Conservation (phyloP, 1,284 basidiomycete species). For the Leccinum olivaceoglutinosum region DNA sequence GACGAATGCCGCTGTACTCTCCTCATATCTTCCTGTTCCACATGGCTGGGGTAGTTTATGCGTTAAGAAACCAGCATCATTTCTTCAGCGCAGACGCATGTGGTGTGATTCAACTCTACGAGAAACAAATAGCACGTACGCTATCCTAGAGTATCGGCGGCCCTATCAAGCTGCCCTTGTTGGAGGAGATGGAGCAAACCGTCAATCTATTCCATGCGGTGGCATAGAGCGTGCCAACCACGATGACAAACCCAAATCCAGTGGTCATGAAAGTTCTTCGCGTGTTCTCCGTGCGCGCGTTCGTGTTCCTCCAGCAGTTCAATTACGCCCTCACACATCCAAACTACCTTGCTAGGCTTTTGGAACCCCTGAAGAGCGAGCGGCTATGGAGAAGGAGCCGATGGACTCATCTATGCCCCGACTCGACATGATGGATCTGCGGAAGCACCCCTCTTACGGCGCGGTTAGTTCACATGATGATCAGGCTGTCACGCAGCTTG, state of each 20-base stretch:
- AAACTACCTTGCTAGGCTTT: constrained; percentile 64
- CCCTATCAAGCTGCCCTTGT: constrained; percentile 43
- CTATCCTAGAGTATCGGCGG: constrained; percentile 79
- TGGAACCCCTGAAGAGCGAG: constrained; percentile 75
- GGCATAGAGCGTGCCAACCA: no score
- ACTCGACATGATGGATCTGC: constrained; percentile 50
- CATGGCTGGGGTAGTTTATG: constrained; percentile 69
- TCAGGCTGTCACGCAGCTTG: constrained; percentile 57
- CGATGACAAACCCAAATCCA: no score
- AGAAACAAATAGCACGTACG: constrained; percentile 71
- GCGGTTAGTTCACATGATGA: constrained; percentile 62
- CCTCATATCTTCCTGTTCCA: constrained; percentile 81
- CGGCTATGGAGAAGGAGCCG: constrained; percentile 57
- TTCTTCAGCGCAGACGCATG: constrained; percentile 86
- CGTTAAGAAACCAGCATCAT: constrained; percentile 63
- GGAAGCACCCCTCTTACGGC: constrained; percentile 65
- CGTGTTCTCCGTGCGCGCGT: no score
- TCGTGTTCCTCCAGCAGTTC: no score
- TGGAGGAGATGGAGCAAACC: no score
- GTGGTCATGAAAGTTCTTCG: no score
- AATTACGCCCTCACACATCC: no score
- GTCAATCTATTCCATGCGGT: no score
- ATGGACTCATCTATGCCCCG: constrained; percentile 30
- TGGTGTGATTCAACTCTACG: constrained; percentile 82
- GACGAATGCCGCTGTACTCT: constrained; percentile 64